phyloP scores from a whole-genome alignment of 306 rosid species.

The Quercus parvula region DNA sequence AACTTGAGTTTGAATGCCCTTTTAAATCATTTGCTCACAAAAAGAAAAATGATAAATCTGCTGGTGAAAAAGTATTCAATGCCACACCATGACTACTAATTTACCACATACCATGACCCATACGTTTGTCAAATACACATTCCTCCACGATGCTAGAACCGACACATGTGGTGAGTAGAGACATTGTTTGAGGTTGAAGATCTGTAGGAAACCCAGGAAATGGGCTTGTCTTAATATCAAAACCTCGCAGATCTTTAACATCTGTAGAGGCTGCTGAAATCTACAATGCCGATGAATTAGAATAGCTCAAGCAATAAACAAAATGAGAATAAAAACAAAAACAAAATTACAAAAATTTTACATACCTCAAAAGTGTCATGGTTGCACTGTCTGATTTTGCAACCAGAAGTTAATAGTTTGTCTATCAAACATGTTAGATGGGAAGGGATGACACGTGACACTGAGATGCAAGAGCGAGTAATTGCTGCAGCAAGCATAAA shows the following conservation, averaged over 20 bases:
- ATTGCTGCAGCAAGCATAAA: conserved; percentile 38
- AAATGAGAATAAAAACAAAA: background rate
- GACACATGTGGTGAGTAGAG: conserved; percentile 26
- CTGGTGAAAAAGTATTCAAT: background rate
- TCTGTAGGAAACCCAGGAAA: conserved; percentile 39
- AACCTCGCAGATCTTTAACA: conserved; percentile 15
- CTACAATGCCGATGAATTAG: conserved; percentile 4
- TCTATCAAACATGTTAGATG: conserved; percentile 22
- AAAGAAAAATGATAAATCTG: background rate
- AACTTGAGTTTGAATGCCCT: background rate
- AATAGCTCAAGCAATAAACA: background rate
- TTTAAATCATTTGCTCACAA: background rate
- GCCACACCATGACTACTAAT: background rate
- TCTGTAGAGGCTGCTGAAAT: conserved; percentile 21
- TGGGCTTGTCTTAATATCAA: conserved; percentile 25
- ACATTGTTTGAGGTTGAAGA: conserved; percentile 37
- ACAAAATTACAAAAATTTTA: background rate
- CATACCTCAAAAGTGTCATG: conserved; percentile 25
- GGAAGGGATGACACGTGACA: conserved; percentile 32
- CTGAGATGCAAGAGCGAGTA: conserved; percentile 29
- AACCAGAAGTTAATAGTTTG: conserved; percentile 27
- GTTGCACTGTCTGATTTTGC: conserved; percentile 24
- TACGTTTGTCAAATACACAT: conserved; percentile 27
- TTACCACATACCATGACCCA: conserved; percentile 31
- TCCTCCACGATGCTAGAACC: conserved; percentile 30